phyloP scores from a whole-genome alignment of 2,329 filamentous ascomycete genomes.

The Aspergillus awamori region DNA sequence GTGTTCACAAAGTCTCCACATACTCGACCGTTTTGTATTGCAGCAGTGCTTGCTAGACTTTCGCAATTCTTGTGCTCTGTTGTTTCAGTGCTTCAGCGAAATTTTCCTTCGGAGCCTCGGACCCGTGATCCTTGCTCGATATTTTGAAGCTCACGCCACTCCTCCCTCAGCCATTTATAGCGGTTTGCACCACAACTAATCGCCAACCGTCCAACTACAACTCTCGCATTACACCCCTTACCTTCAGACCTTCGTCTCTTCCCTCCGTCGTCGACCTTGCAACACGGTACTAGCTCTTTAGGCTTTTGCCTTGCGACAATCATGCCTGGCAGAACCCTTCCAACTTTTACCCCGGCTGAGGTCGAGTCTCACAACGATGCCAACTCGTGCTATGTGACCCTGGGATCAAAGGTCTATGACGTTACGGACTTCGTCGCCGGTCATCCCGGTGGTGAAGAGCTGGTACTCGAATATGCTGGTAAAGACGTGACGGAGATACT shows the following conservation, averaged over 20 bases:
- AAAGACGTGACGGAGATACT: slow-evolving; percentile 83
- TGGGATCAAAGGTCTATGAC: slow-evolving; percentile 91
- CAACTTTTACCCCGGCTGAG: slow-evolving; percentile 78
- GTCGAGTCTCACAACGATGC: slow-evolving; percentile 77
- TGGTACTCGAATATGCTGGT: slow-evolving; percentile 87
- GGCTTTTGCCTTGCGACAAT: slow-evolving; percentile 26
- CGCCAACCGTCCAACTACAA: slow-evolving; percentile 14
- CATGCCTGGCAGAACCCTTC: slow-evolving; percentile 82
- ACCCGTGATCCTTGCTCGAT: slow-evolving; percentile 21
- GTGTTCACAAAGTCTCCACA: background rate
- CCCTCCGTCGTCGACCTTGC: slow-evolving; percentile 1
- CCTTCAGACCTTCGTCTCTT: background rate
- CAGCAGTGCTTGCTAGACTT: background rate
- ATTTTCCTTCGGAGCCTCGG: slow-evolving; percentile 24
- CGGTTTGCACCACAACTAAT: slow-evolving; percentile 12
- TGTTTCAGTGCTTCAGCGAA: slow-evolving; percentile 7
- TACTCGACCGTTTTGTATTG: background rate
- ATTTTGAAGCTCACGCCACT: slow-evolving; percentile 31
- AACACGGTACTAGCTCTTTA: slow-evolving; percentile 2
- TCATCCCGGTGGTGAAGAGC: slow-evolving; percentile 85
- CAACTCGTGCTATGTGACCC: slow-evolving; percentile 89
- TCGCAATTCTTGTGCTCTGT: background rate
- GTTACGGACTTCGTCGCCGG: slow-evolving; percentile 87
- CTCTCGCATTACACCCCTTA: slow-evolving; percentile 12
- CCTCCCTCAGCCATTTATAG: slow-evolving; percentile 20